phyloP scores from a whole-genome alignment of 2,329 filamentous ascomycete genomes.

The Alternaria brassicae region DNA sequence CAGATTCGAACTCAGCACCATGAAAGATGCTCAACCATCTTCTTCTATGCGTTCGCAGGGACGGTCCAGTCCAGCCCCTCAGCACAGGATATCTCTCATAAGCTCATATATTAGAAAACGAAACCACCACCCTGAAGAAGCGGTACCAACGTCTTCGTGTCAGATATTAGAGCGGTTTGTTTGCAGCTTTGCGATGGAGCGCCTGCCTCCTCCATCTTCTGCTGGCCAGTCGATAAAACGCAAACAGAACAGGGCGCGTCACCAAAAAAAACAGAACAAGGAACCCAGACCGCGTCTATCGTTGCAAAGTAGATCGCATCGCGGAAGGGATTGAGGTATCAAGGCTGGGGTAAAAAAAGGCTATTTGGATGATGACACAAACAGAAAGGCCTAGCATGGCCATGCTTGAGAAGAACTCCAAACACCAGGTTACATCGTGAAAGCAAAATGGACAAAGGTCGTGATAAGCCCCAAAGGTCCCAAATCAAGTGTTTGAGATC shows the following conservation, averaged over 20 bases:
- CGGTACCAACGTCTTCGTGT: constrained; percentile 3
- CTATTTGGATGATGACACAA: constrained; percentile 12
- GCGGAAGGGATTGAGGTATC: constrained; percentile 29
- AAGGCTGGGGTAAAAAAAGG: constrained; percentile 12
- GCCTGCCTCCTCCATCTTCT: constrained; percentile 50
- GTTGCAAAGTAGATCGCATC: constrained; percentile 25
- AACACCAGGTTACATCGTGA: constrained; percentile 14
- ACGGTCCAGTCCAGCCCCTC: neutral
- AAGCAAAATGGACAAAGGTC: constrained; percentile 9
- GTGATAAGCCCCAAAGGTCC: constrained; percentile 4
- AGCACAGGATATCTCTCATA: constrained; percentile 38
- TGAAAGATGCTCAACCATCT: constrained; percentile 1
- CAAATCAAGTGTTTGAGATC: neutral
- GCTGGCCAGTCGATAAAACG: constrained; percentile 21
- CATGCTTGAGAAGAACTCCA: constrained; percentile 19
- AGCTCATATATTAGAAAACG: constrained; percentile 30
- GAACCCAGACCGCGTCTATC: constrained; percentile 35
- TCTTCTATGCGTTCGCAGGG: constrained; percentile 16
- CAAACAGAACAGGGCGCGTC: constrained; percentile 24
- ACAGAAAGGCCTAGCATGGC: constrained; percentile 9
- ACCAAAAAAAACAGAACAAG: constrained; percentile 17
- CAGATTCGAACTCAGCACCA: constrained; percentile 4
- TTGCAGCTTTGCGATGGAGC: constrained; percentile 42
- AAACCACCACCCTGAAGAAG: constrained; percentile 6
- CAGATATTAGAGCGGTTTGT: constrained; percentile 36